Evolutionary conservation across 805 yeast species (phyloP), one percentile per base, ranked within the genome.

Genomic region (Schizosaccharomyces octosporus): DNA sequence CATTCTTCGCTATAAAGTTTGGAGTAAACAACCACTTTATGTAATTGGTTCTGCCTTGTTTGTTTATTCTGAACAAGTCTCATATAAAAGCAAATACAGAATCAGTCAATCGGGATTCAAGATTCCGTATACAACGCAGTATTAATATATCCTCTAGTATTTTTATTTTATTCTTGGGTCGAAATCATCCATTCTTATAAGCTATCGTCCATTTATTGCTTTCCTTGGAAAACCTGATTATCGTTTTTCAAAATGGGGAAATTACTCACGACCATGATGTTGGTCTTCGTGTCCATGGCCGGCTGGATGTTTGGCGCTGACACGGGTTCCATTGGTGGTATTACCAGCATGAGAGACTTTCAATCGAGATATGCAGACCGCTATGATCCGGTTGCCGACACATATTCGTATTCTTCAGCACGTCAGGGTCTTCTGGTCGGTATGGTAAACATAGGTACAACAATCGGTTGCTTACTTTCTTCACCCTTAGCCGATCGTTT

Each of bases 221-320:
- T 17, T 17, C 4, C 4, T 6, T 45, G 27, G 27, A 17, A 45
- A 13, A 15, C 4, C 24, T 45, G 4, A 9, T 24, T 9, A 19
- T 6, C 17, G n/a, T 13, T 17, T 19, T 7, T 21, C 31, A 51
- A 21, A 17, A 51, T 51, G 57, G 57, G 31, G 17, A 51, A 51
- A 51, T 13, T 15, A 4, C 15, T 51, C n/a, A 51, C 57, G 7
- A 21, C 27, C 27, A 15, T 59, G 36, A 24, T 61, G 39, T 41
- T 57, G 57, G 41, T 59, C 32, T 61, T 59, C 55, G 59, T 59
- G 27, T 29, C 61, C 55, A 48, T 61, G 61, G 63, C 57, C 41
- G 61, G 61, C 11, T 41, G 59, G 36, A 61, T 61, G 54, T 61
- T 59, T 43, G 63, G 63, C 31, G 54, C 54, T 48, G 63, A 61